Percentiles rank a stretch among this genome's conserved stretches.
These are phyloP conservation scores for Lepidium didymum DNA, from an alignment of 345 rosid species.

Conservation along the genomic window DNA sequence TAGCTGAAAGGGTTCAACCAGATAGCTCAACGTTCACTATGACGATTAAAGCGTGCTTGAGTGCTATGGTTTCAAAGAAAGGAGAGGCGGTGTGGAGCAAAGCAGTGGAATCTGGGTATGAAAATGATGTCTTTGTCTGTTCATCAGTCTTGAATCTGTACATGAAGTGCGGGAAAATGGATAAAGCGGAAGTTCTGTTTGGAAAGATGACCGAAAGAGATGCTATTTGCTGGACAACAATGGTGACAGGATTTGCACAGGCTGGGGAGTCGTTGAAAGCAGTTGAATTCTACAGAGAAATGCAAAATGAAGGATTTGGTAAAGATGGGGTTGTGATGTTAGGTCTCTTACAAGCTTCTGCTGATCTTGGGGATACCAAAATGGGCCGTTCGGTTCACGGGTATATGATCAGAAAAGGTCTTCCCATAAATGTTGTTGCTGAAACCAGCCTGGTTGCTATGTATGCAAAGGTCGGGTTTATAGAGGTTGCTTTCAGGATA, in stretches of 20 bases:
- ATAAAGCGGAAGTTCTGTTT: slow-evolving; percentile 46
- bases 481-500: slow-evolving; percentile 47
- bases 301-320: slow-evolving; percentile 57
- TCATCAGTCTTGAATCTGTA: slow-evolving; percentile 72
- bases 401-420: slow-evolving; percentile 40
- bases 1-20: slow-evolving; percentile 40
- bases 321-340: slow-evolving; percentile 50
- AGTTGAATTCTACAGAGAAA: slow-evolving; percentile 37
- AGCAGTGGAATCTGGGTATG: slow-evolving; percentile 54
- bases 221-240: slow-evolving; percentile 63
- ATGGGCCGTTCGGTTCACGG: slow-evolving; percentile 60
- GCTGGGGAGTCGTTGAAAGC: slow-evolving; percentile 44
- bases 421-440: slow-evolving; percentile 33
- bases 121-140: slow-evolving; percentile 55
- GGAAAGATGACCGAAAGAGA: slow-evolving; percentile 51
- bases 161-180: slow-evolving; percentile 45
- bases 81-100: slow-evolving; percentile 52
- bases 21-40: slow-evolving; percentile 75
- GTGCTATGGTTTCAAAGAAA: slow-evolving; percentile 31
- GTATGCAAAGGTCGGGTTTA: slow-evolving; percentile 59
- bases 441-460: slow-evolving; percentile 61
- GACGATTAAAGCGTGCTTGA: slow-evolving; percentile 60
- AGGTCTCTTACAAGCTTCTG: slow-evolving; percentile 65
- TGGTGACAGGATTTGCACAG: slow-evolving; percentile 54
- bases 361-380: slow-evolving; percentile 38